Evolutionary conservation across 495 filamentous ascomycete species (phyloP).

Genomic region (Talaromyces trachyspermus): DNA sequence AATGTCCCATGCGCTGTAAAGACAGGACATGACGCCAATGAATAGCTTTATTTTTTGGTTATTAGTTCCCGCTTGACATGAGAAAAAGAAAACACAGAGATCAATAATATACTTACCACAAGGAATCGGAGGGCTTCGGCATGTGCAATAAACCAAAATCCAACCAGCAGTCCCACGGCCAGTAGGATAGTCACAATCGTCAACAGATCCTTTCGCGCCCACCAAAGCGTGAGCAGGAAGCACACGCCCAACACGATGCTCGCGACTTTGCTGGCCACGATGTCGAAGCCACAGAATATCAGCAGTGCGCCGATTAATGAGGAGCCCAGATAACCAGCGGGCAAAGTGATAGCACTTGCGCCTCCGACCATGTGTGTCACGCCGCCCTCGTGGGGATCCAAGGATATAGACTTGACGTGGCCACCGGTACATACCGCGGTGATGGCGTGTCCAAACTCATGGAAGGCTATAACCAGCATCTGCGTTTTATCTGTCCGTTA

Average conservation of each 20-base stretch:
- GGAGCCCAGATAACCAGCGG: conserved; percentile 70
- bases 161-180: conserved; percentile 63
- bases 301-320: conserved; percentile 68
- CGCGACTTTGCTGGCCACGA: conserved; percentile 70
- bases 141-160: conserved; percentile 73
- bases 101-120: conserved; percentile 42
- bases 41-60: conserved; percentile 52
- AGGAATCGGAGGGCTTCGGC: conserved; percentile 66
- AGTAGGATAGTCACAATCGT: conserved; percentile 62
- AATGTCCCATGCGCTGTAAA: conserved; percentile 83
- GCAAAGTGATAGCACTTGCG: conserved; percentile 61
- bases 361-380: conserved; percentile 79
- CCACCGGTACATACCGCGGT: conserved; percentile 67
- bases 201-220: conserved; percentile 70
- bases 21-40: conserved; percentile 70
- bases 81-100: background rate
- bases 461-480: conserved; percentile 83
- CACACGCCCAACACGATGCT: conserved; percentile 65
- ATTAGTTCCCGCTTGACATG: background rate
- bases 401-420: conserved; percentile 61
- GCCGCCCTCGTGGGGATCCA: conserved; percentile 63
- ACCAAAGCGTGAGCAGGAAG: conserved; percentile 72
- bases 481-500: conserved; percentile 15
- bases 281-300: conserved; percentile 75
- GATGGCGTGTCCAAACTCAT: conserved; percentile 75